These are phyloP conservation scores for Scenedesmus sp. DNA, from an alignment of 163 green algal species.

Conservation along the genomic window DNA sequence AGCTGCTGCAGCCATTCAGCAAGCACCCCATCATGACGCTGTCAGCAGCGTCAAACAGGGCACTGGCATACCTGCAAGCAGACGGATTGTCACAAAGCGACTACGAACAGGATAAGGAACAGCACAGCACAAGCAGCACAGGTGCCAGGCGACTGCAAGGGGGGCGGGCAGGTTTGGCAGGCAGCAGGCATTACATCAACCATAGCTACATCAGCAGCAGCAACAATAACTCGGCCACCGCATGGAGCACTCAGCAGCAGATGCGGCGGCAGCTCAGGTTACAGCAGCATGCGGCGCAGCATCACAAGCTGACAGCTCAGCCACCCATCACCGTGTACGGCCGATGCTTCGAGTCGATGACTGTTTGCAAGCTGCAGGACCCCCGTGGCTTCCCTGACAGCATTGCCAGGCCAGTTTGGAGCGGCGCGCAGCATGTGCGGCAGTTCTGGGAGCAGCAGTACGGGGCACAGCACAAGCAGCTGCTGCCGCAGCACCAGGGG, in stretches of 20 bases:
- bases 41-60: slow-evolving; percentile 15
- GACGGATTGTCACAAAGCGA: not conserved
- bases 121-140: not conserved
- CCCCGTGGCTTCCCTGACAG: not conserved
- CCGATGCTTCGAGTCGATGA: slow-evolving; percentile 17
- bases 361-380: not conserved
- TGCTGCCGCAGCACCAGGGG: not conserved
- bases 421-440: not conserved
- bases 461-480: not conserved
- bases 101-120: not conserved
- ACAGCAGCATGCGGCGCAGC: not conserved
- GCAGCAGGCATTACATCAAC: not conserved
- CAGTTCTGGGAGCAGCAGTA: slow-evolving; percentile 7
- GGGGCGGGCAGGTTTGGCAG: not conserved
- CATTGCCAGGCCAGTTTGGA: not conserved
- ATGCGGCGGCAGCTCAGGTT: not conserved
- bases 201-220: not conserved
- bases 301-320: not conserved
- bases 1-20: slow-evolving; percentile 12
- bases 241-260: not conserved
- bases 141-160: not conserved
- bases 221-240: not conserved
- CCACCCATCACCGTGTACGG: not conserved
- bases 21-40: slow-evolving; percentile 23
- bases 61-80: not conserved